Conservation (phyloP, 1,284 basidiomycete species). For the Cutaneotrichosporon daszewskae region DNA sequence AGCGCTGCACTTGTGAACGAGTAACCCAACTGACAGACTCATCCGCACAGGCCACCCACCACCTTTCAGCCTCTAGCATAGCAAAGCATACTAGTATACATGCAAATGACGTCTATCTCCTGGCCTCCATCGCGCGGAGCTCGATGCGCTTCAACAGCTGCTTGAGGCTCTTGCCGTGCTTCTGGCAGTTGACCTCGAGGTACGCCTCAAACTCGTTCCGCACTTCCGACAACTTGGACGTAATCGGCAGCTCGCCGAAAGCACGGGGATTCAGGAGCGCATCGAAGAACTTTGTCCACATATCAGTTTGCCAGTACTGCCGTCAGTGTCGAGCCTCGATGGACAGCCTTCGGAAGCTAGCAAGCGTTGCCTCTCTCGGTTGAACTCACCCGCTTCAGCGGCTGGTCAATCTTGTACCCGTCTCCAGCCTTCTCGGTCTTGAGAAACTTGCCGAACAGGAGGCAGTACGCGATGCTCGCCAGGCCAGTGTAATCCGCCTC, state of each 20-base stretch:
- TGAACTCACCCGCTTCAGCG: constrained; percentile 63
- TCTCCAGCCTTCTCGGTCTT: constrained; percentile 51
- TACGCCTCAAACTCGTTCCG: constrained; percentile 79
- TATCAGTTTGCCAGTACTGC: constrained; percentile 81
- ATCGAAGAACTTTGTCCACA: constrained; percentile 84
- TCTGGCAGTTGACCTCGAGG: constrained; percentile 69
- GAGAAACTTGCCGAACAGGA: constrained; percentile 95
- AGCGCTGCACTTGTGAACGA: too few relatives aligned
- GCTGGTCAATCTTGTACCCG: constrained; percentile 62
- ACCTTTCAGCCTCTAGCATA: too few relatives aligned
- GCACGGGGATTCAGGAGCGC: constrained; percentile 72
- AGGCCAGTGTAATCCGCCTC: constrained; percentile 95
- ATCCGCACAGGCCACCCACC: too few relatives aligned
- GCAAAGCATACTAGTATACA: too few relatives aligned
- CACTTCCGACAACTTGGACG: constrained; percentile 59
- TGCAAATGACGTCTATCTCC: too few relatives aligned
- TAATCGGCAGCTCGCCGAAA: constrained; percentile 61
- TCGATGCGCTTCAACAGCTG: constrained; percentile 56
- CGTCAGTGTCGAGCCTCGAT: constrained; percentile 1
- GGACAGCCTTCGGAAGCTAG: not conserved
- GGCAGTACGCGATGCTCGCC: constrained; percentile 85
- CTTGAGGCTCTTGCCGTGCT: constrained; percentile 80
- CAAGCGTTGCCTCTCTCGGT: not conserved
- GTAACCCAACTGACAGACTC: too few relatives aligned
- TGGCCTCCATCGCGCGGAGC: constrained; percentile 27